Evolutionary conservation across 441 rosid species (phyloP), one percentile per base, ranked within the genome.

Genomic region (Bruguiera hainesii): DNA sequence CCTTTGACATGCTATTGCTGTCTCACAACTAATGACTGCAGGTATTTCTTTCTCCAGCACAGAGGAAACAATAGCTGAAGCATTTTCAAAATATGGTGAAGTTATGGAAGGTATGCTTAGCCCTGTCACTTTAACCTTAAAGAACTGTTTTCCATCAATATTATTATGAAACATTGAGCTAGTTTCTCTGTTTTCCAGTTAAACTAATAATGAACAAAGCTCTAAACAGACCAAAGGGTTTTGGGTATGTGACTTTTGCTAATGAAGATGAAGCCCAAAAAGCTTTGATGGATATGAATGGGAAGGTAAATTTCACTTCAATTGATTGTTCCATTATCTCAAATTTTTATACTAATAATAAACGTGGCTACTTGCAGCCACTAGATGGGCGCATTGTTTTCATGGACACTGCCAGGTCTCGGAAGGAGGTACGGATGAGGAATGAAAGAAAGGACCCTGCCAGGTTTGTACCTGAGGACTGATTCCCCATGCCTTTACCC

Each of bases 21-120:
- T 53, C 63, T 53, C 11, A 2, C 35, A 29, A 58, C 52, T 20
- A 58, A 35, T 61, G 66, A 25, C 19, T 39, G 39, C 76, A 88
- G 90, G 86, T 33, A 50, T 88, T 55, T 72, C 88, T 69, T 88
- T 86, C 73, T 76, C 77, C 62, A 80, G 83, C 69, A 85, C 89
- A 39, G 74, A 81, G 61, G 66, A 73, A 37, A 64, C 72, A 35
- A 68, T 86, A 70, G 65, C 77, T 0, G 58, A 79, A 67, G 83
- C 84, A 35, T 86, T 86, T 82, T 79, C 89, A 31, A 76, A 82
- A 70, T 84, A 67, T 59, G 94, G 94, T 31, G 50, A 73, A 64
- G 82, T 88, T 56, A 63, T 77, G 10, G 78, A 67, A 73, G 88
- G 94, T 88, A 60, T 59, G 70, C 52, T 37, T 61, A 8, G 20